Evolutionary conservation across 1,284 basidiomycete species (phyloP).

Genomic region (Boletus hoseneyae): DNA sequence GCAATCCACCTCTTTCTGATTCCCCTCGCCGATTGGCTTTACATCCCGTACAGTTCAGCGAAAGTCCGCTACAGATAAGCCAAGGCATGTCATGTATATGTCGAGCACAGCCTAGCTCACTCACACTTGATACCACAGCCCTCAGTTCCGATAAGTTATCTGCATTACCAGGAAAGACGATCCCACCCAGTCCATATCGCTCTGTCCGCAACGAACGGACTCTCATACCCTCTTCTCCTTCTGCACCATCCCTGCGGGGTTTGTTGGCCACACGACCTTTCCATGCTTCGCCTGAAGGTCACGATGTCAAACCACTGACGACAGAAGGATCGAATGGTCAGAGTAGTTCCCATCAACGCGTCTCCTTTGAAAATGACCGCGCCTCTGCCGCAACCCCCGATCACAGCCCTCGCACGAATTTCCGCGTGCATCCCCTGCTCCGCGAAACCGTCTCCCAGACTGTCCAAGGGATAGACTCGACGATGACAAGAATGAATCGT

Average conservation of each 20-base stretch:
- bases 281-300: slow-evolving; percentile 13
- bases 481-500: slow-evolving; percentile 11
- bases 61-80: neutral
- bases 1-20: slow-evolving; percentile 14
- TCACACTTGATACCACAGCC: slow-evolving; percentile 19
- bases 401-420: slow-evolving; percentile 32
- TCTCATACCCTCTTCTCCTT: slow-evolving; percentile 25
- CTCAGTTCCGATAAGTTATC: slow-evolving; percentile 40
- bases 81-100: slow-evolving; percentile 10
- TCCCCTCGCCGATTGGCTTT: slow-evolving; percentile 19
- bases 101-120: neutral
- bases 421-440: slow-evolving; percentile 21
- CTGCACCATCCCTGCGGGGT: slow-evolving; percentile 28
- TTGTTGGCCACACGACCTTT: slow-evolving; percentile 21
- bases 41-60: slow-evolving; percentile 2
- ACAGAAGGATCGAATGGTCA: slow-evolving; percentile 32
- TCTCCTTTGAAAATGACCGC: slow-evolving; percentile 42
- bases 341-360: slow-evolving; percentile 35
- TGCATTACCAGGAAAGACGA: slow-evolving; percentile 34
- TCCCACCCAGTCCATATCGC: slow-evolving; percentile 29
- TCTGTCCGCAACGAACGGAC: slow-evolving; percentile 17
- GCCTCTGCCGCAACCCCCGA: slow-evolving; percentile 28
- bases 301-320: slow-evolving; percentile 18
- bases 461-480: slow-evolving; percentile 15
- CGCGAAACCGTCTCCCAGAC: slow-evolving; percentile 15